A percentile compares a stretch with the other conserved stretches of the same genome.
Conservation (phyloP, 2,329 filamentous ascomycete genomes). For the Laburnicola sp. region DNA sequence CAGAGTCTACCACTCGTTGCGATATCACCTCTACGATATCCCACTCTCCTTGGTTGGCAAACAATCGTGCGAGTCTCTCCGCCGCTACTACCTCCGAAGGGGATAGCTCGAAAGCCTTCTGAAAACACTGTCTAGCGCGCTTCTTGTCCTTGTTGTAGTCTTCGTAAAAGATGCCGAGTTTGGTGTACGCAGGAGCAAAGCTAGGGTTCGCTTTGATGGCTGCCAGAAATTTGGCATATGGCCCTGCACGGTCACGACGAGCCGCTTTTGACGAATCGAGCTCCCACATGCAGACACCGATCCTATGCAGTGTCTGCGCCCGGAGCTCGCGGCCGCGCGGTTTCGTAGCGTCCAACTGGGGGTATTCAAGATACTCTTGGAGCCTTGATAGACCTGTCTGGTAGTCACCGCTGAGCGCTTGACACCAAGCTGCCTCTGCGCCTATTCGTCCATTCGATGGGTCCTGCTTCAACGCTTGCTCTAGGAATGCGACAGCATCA, state of each 20-base stretch:
- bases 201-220: slow-evolving; percentile 85
- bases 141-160: slow-evolving; percentile 88
- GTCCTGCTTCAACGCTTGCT: slow-evolving; percentile 74
- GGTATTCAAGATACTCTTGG: slow-evolving; percentile 64
- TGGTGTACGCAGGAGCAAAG: slow-evolving; percentile 88
- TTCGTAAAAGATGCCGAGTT: slow-evolving; percentile 84
- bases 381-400: slow-evolving; percentile 68
- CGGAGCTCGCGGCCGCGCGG: slow-evolving; percentile 69
- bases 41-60: slow-evolving; percentile 92
- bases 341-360: slow-evolving; percentile 64
- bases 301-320: slow-evolving; percentile 81
- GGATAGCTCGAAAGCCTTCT: slow-evolving; percentile 94
- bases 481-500: slow-evolving; percentile 78
- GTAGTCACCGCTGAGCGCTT: slow-evolving; percentile 78
- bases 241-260: slow-evolving; percentile 76
- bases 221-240: slow-evolving; percentile 80
- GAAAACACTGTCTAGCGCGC: slow-evolving; percentile 87
- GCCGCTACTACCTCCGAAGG: slow-evolving; percentile 83
- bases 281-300: slow-evolving; percentile 87
- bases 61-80: slow-evolving; percentile 80
- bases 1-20: slow-evolving; percentile 90
- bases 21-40: slow-evolving; percentile 93
- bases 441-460: slow-evolving; percentile 74
- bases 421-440: slow-evolving; percentile 90
- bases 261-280: slow-evolving; percentile 72